A percentile compares a stretch with the other conserved stretches of the same genome.
These are phyloP conservation scores for Penicillium cataractarum DNA, from an alignment of 495 filamentous ascomycete species.

Conservation along the genomic window DNA sequence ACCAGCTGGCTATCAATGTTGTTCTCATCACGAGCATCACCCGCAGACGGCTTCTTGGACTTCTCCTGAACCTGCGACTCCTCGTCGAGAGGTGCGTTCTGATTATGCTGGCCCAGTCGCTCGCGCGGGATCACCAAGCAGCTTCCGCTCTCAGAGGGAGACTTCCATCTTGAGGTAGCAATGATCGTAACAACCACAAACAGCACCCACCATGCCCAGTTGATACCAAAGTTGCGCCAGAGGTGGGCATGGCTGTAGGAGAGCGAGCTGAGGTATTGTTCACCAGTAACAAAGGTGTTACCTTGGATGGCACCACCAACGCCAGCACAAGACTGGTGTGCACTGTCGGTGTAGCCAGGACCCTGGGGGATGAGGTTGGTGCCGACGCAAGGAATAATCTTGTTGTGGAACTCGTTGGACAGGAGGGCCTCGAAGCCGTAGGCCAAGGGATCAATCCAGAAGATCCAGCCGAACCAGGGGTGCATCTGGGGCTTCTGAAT, in stretches of 20 bases:
- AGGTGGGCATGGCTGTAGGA: constrained; percentile 51
- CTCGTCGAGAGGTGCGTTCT: constrained; percentile 28
- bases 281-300: constrained; percentile 45
- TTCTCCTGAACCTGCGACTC: constrained; percentile 36
- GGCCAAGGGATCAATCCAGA: constrained; percentile 70
- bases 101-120: constrained; percentile 27
- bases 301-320: constrained; percentile 53
- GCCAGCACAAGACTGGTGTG: constrained; percentile 55
- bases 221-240: constrained; percentile 53
- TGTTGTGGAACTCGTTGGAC: constrained; percentile 65
- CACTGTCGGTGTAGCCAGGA: constrained; percentile 33
- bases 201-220: constrained; percentile 50
- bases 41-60: constrained; percentile 22
- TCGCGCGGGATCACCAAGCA: constrained; percentile 48
- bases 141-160: constrained; percentile 34
- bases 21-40: constrained; percentile 13
- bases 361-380: constrained; percentile 50
- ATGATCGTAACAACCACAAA: constrained; percentile 43
- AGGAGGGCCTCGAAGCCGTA: constrained; percentile 74
- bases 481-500: constrained; percentile 70
- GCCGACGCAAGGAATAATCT: constrained; percentile 50
- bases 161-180: constrained; percentile 42
- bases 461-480: constrained; percentile 78
- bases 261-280: constrained; percentile 52
- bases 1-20: constrained; percentile 33